Percentiles rank a stretch among this genome's conserved stretches.
These are phyloP conservation scores for Xylaria polymorpha DNA, from an alignment of 2,329 filamentous ascomycete genomes.

Conservation along the genomic window DNA sequence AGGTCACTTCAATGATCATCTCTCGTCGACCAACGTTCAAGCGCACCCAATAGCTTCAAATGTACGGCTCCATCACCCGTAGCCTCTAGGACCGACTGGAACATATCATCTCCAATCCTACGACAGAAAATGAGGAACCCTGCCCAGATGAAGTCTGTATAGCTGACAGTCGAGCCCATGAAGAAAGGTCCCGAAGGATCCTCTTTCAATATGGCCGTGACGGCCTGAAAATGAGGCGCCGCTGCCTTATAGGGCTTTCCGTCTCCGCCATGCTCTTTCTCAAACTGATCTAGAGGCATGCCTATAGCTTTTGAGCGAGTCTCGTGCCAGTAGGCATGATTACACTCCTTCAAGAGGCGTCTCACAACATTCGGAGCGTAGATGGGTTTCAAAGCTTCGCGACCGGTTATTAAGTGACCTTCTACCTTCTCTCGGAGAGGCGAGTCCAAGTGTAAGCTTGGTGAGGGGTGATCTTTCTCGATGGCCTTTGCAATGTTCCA, in stretches of 20 bases:
- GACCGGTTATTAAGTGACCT: constrained; percentile 50
- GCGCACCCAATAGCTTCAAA: constrained; percentile 53
- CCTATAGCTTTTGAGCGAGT: constrained; percentile 63
- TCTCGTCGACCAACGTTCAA: constrained; percentile 56
- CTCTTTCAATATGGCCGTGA: constrained; percentile 63
- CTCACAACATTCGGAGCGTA: constrained; percentile 61
- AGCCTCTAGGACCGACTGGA: constrained; percentile 52
- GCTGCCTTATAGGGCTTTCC: constrained; percentile 46
- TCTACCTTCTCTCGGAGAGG: constrained; percentile 60
- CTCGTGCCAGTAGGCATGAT: constrained; percentile 64
- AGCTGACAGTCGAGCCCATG: constrained; percentile 64
- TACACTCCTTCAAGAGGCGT: constrained; percentile 62
- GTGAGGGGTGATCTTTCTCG: constrained; percentile 68
- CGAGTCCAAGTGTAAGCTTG: constrained; percentile 68
- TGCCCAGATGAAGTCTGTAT: constrained; percentile 69
- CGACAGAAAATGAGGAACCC: constrained; percentile 53
- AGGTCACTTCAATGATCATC: constrained; percentile 50
- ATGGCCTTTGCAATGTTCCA: constrained; percentile 67
- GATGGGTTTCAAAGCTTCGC: constrained; percentile 53
- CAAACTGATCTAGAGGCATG: constrained; percentile 52
- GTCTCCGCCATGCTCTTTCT: neutral
- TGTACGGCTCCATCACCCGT: constrained; percentile 55
- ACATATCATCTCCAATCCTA: constrained; percentile 52
- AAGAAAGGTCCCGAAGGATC: constrained; percentile 70
- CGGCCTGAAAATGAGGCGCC: constrained; percentile 50